Conservation (phyloP, 2,329 filamentous ascomycete genomes). For the Coniella vitis region DNA sequence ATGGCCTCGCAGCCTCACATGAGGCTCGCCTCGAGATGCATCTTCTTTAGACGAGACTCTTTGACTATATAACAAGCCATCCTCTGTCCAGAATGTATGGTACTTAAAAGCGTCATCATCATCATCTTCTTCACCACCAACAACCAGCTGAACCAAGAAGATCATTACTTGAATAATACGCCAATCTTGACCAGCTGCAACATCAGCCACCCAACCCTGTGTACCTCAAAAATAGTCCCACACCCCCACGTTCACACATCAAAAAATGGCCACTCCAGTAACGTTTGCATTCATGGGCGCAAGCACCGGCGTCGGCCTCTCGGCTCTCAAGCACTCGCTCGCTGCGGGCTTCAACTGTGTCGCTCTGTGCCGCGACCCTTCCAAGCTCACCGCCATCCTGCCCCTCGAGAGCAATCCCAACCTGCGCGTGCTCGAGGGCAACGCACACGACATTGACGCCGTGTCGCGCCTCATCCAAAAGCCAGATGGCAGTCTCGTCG, state of each 20-base stretch:
- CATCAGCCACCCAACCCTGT: no score
- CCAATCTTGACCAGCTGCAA: no score
- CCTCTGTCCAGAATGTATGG: neutral
- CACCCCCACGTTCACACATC: neutral
- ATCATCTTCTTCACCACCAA: neutral
- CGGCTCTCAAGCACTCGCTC: conserved; percentile 38
- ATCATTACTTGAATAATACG: neutral
- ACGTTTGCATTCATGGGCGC: conserved; percentile 48
- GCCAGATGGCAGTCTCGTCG: conserved; percentile 29
- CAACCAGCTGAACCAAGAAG: neutral
- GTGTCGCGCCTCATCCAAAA: conserved; percentile 30
- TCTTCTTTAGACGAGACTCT: neutral
- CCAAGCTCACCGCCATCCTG: conserved; percentile 37
- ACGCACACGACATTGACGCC: conserved; percentile 35
- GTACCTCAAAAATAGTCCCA: neutral
- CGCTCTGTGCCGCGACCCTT: conserved; percentile 43
- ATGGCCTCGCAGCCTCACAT: no score
- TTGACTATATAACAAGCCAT: no score
- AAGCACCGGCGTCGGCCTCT: conserved; percentile 42
- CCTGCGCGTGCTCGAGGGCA: conserved; percentile 39
- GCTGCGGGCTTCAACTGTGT: conserved; percentile 39
- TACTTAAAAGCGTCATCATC: neutral
- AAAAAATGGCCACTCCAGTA: conserved; percentile 21
- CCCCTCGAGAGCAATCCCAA: conserved; percentile 24
- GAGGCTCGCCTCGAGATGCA: neutral